These are phyloP conservation scores for Pichia scutulata DNA, from an alignment of 805 yeast species.

Conservation along the genomic window DNA sequence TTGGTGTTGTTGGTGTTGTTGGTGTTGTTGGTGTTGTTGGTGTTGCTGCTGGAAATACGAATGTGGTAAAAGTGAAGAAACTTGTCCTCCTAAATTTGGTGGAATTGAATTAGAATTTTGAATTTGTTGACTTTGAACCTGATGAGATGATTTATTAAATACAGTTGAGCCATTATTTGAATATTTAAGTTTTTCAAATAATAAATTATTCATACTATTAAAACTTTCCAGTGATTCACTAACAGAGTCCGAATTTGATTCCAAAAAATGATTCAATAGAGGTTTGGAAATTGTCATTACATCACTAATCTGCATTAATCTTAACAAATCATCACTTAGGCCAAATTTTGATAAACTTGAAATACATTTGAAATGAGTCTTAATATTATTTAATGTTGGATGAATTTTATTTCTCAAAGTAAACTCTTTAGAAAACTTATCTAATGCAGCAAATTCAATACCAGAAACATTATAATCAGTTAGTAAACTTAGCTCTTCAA, in stretches of 20 bases:
- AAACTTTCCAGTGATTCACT: slow-evolving; percentile 51
- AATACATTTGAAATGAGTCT: slow-evolving; percentile 13
- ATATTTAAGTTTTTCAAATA: slow-evolving; percentile 11
- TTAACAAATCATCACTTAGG: slow-evolving; percentile 54
- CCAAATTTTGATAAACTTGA: slow-evolving; percentile 51
- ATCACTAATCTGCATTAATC: slow-evolving; percentile 69
- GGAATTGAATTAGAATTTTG: background rate
- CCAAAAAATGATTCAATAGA: slow-evolving; percentile 42
- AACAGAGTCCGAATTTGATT: slow-evolving; percentile 40
- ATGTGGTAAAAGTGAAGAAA: background rate
- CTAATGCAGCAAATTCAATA: slow-evolving; percentile 40
- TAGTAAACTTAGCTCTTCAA: slow-evolving; percentile 67
- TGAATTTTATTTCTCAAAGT: slow-evolving; percentile 9
- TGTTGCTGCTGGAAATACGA: background rate
- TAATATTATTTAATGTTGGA: background rate
- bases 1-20: background rate
- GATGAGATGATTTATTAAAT: background rate
- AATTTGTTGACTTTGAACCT: background rate
- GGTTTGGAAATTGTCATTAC: slow-evolving; percentile 67
- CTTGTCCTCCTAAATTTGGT: background rate
- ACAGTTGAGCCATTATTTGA: background rate
- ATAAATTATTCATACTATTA: slow-evolving; percentile 18
- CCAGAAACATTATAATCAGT: slow-evolving; percentile 38
- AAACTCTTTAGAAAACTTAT: slow-evolving; percentile 31
- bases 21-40: background rate